Evolutionary conservation across 139 green algal genomes (phyloP), one percentile per base, ranked within the genome.

Genomic region (Pleodorina starrii): DNA sequence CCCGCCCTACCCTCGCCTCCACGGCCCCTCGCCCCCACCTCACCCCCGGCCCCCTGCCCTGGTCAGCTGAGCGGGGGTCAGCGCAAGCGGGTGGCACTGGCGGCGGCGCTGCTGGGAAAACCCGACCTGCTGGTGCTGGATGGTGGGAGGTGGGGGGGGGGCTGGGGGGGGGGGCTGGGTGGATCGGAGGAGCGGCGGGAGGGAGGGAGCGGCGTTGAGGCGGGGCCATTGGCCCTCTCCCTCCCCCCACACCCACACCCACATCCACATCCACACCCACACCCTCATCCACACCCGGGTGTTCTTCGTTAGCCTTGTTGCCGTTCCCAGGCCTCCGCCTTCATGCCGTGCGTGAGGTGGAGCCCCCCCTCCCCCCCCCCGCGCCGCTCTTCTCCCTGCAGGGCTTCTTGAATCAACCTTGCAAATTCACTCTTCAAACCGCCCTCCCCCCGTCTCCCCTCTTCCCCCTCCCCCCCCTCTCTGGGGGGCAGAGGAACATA

Each of bases 91-190:
- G 95, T 97, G 48, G 96, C 94, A 36, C 90, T 98, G 48, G 96
- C 95, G 1, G 91, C 92, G 1, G 93, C 95, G 27, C 93, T 97
- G 77, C 91, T 98, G 48, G 91, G 93, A 2, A 86, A 86, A 35
- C 96, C 96, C 25, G 95, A 98, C 80, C 91, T 98, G 19, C 86
- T 98, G 51, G 90, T 98, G 23, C 88, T 97, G 75, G 96, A 97
- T 83, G 92, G 72, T 90, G 57, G 7, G 50, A 27, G 57, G 38
- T 19, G 36, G 32, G 51, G 17, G 35, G 78, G 78, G 25, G 16
- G 35, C 48, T n/a, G 35, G 50, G 48, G 48, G 77, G 23, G 48
- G n/a, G 27, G 19, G 63, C 35, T 23, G 21, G 63, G 63, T 38
- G 5, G 54, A 66, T 66, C 29, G 9, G 7, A 21, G 6, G 2